Base-by-base conservation (phyloP, 768 basidiomycete genomes). In the Leucocoprinus leucothites region DNA sequence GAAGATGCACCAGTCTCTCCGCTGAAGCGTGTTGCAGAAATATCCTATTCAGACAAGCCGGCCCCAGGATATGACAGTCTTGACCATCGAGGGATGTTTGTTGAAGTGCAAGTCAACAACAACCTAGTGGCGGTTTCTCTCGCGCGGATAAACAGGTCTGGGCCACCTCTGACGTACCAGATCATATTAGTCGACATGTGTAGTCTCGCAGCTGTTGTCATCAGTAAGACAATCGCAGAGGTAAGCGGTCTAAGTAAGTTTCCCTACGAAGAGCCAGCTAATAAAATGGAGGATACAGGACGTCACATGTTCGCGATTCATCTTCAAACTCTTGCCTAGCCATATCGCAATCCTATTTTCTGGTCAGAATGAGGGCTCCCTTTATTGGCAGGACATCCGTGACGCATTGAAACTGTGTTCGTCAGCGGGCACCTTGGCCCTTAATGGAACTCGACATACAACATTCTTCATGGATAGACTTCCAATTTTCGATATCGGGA, bases 21-120 rank as follows among this genome's bases (percentile, higher is more conserved):
- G 4, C 24, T 51, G 8, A 25, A 42, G 19, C 50, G 40, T 16
- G 24, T 43, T 3, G 35, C 35, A 9, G 26, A 51, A 28, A n/a
- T 51, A n/a, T 42, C 26, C 18, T 19, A 18, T 19, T 13, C 28
- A n/a, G 28, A 21, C 6, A 48, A 34, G 18, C 25, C 38, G 5
- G 34, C 34, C 21, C 38, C 31, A n/a, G 31, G 25, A 26, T n/a
- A 51, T 19, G 38, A 26, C 11, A 24, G 22, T 19, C 16, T 28
- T n/a, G 19, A 26, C 18, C 38, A 28, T 26, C 38, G 28, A 2
- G 49, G 56, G 41, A 53, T 51, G 26, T 60, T 60, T 31, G 45
- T 50, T 35, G 56, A 60, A 24, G 35, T 54, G 18, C 59, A 60
- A 14, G 47, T 60, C 22, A 52, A 48, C 22, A 55, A 48, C 25